Conservation (phyloP, 2,329 filamentous ascomycete genomes). For the Diaporthe sp. region DNA sequence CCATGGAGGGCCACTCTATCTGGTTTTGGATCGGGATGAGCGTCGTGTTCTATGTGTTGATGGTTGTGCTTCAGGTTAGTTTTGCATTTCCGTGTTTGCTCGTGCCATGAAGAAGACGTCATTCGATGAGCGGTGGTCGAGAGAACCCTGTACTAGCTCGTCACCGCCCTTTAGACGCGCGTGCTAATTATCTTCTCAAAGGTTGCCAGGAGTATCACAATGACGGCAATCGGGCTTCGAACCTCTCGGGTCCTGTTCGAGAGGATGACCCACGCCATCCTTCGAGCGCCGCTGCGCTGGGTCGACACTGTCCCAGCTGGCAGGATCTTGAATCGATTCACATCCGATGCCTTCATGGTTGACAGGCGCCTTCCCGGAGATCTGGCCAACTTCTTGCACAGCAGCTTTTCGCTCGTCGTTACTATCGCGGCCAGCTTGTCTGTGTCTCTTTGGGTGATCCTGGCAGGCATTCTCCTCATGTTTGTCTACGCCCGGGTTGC, state of each 20-base stretch:
- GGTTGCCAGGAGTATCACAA: conserved; percentile 44
- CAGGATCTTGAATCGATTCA: conserved; percentile 58
- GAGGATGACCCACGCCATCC: conserved; percentile 51
- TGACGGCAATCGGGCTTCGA: conserved; percentile 48
- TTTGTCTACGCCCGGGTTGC: conserved; percentile 51
- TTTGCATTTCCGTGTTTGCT: no score
- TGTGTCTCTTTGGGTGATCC: conserved; percentile 51
- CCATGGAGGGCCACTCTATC: conserved; percentile 36
- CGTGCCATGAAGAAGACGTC: no score
- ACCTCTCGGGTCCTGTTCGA: conserved; percentile 49
- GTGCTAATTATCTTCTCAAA: conserved; percentile 28
- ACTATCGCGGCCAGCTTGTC: conserved; percentile 52
- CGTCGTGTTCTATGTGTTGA: conserved; percentile 47
- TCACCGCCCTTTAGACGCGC: not conserved
- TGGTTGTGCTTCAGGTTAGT: conserved; percentile 39
- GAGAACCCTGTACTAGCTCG: not conserved
- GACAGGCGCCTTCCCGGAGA: conserved; percentile 51
- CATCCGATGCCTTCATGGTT: conserved; percentile 53
- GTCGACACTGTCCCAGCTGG: conserved; percentile 56
- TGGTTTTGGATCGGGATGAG: conserved; percentile 48
- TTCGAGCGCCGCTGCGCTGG: conserved; percentile 55
- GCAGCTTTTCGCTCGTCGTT: conserved; percentile 48
- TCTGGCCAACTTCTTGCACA: conserved; percentile 47
- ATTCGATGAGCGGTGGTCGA: not conserved
- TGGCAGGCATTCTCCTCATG: conserved; percentile 52